Evolutionary conservation across 2,329 filamentous ascomycete species (phyloP).

Genomic region (Sclerotinia subarctica): DNA sequence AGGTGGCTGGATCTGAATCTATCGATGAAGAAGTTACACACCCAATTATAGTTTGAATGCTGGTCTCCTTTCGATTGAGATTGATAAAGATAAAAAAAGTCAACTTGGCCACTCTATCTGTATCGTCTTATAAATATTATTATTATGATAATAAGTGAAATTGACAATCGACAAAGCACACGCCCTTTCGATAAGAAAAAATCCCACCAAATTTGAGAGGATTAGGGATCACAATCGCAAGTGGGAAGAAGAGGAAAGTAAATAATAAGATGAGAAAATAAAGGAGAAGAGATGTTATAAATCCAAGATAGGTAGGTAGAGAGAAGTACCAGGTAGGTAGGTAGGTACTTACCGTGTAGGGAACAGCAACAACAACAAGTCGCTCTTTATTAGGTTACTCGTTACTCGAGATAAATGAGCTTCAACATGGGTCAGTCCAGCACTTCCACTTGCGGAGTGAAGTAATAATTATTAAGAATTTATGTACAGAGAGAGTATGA

Average conservation of each 20-base stretch:
- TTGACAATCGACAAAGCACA: neutral
- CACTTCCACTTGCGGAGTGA: too few species aligned
- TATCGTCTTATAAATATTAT: neutral
- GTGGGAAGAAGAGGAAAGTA: neutral
- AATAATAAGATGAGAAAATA: neutral
- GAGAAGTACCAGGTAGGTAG: too few species aligned
- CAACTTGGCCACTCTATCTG: neutral
- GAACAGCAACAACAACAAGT: too few species aligned
- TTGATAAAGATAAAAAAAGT: neutral
- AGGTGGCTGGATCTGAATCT: constrained; percentile 3
- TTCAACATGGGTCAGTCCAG: constrained; percentile 11
- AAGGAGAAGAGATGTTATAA: neutral
- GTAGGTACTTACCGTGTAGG: neutral
- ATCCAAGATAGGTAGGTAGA: too few species aligned
- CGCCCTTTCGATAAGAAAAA: neutral
- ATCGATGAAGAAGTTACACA: constrained; percentile 3
- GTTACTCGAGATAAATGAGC: constrained; percentile 17
- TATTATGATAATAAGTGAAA: neutral
- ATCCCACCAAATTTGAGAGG: neutral
- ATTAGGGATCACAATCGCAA: constrained; percentile 9
- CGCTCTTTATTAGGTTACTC: too few species aligned
- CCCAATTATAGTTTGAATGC: neutral
- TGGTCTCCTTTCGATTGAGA: neutral
- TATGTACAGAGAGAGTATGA: too few species aligned
- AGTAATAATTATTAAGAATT: neutral